Evolutionary conservation across 129 eudicot species (phyloP), one percentile per base, ranked within the genome.

Genomic region (Saposhnikovia divaricata): DNA sequence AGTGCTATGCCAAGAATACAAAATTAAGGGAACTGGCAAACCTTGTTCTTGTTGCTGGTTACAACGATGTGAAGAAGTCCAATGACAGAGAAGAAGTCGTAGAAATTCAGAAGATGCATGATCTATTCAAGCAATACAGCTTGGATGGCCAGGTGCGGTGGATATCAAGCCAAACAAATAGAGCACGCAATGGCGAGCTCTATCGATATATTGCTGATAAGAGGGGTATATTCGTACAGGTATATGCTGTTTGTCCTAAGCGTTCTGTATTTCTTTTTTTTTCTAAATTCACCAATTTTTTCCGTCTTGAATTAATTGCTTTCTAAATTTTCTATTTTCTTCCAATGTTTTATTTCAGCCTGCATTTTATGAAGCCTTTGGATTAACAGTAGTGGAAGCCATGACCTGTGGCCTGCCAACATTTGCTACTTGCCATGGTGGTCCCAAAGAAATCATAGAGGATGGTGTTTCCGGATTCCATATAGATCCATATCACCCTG

Each of bases 341-440:
- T 68, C 21, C 73, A 5, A 27, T 68, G 0, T 78, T 39, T 77
- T 79, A 79, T 37, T 46, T 71, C 85, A 96, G 99, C 99, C 99
- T 80, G 99, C 99, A 72, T 80, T 96, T 73, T 96, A 92, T 76
- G 99, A 96, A 87, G 99, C 99, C 13, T 96, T 96, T 85, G 99
- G 99, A 77, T 93, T 92, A 25, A 96, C 99, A 6, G 99, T 96
- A 61, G 95, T 96, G 65, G 99, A 96, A 81, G 95, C 98, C 79
- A 92, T 96, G 99, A 85, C 90, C 19, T 92, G 97, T 84, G 99
- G 98, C 43, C 96, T 96, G 44, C 99, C 99, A 18, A 92, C 97
- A 37, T 92, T 96, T 85, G 99, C 99, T 38, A 96, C 99, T 51
- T 88, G 89, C 74, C 93, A 92, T 82, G 99, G 99, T 65, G 99